Evolutionary conservation across 495 filamentous ascomycete species (phyloP), one percentile per base, ranked within the genome.

Genomic region (Friedmanniomyces simplex): DNA sequence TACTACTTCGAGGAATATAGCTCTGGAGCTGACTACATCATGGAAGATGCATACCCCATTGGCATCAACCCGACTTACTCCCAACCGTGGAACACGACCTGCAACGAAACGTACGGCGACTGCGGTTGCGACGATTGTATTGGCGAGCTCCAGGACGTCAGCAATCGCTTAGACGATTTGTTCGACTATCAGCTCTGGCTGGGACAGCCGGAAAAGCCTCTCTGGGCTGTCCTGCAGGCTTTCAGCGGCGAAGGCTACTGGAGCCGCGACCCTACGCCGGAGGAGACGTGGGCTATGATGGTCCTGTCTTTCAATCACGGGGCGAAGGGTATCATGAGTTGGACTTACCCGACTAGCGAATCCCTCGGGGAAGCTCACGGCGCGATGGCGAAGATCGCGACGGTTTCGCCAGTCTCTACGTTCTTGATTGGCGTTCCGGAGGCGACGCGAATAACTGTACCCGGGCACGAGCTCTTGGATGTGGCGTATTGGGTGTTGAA

Each of bases 61-160:
- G 79, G 73, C 4, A 77, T 79, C 49, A 84, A 86, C 57, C 68
- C 69, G 1, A 66, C 59, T 30, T 76, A 68, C 67, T 73, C 69
- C 1, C 62, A 52, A 1, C 68, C 66, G 25, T 80, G 74, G 52
- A 48, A 72, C 75, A 78, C 77, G 63, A 67, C 66, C 0, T 86
- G 82, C 65, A 88, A 87, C 60, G 48, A 68, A 0, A 87, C 84
- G 0, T 81, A 86, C 39, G 85, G 85, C 45, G 80, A 82, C 68
- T 87, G 84, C 65, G 85, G 84, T 28, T 88, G 85, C 68, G 85
- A 89, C 63, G 79, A 83, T 65, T 89, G 84, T 65, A 53, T 61
- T 0, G 81, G 82, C 7, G 50, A 51, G 20, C 70, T 86, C 20
- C 68, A 71, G 4, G 84, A 87, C 63, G 79, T 86, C 13, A 62